phyloP scores from a whole-genome alignment of 345 rosid genomes.

The Geranium brycei region DNA sequence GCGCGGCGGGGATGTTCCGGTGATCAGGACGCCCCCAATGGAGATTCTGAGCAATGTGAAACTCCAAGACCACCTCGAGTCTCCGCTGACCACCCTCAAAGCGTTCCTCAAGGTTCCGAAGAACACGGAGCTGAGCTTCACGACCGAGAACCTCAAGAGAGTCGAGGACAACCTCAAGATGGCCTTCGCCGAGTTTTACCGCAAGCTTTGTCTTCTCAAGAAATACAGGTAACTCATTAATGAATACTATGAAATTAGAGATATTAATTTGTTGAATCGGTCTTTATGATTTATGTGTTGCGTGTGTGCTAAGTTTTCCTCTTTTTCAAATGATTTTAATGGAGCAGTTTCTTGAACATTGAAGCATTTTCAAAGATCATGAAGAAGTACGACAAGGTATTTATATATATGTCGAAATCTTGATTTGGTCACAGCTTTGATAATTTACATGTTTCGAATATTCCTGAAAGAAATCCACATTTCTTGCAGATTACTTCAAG shows the following conservation, averaged over 20 bases:
- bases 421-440: background rate
- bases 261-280: too few species aligned
- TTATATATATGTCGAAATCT: background rate
- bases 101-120: conserved; percentile 15
- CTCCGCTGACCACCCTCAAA: conserved; percentile 29
- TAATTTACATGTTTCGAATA: background rate
- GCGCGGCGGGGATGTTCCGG: background rate
- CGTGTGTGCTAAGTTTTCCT: background rate
- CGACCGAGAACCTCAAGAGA: conserved; percentile 27
- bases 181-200: conserved; percentile 46
- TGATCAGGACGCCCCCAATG: conserved; percentile 24
- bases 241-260: too few species aligned
- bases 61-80: conserved; percentile 31
- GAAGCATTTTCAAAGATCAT: conserved; percentile 63
- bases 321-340: background rate
- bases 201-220: conserved; percentile 48
- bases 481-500: conserved; percentile 39
- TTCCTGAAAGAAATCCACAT: too few species aligned
- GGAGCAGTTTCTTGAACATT: conserved; percentile 52
- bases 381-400: conserved; percentile 88
- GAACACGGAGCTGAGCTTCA: conserved; percentile 21
- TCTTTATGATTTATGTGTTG: too few species aligned
- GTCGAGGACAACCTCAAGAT: conserved; percentile 31
- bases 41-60: conserved; percentile 32
- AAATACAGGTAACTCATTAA: conserved; percentile 33